phyloP scores from a whole-genome alignment of 2,329 filamentous ascomycete genomes.

The Cryphonectria carpinicola region DNA sequence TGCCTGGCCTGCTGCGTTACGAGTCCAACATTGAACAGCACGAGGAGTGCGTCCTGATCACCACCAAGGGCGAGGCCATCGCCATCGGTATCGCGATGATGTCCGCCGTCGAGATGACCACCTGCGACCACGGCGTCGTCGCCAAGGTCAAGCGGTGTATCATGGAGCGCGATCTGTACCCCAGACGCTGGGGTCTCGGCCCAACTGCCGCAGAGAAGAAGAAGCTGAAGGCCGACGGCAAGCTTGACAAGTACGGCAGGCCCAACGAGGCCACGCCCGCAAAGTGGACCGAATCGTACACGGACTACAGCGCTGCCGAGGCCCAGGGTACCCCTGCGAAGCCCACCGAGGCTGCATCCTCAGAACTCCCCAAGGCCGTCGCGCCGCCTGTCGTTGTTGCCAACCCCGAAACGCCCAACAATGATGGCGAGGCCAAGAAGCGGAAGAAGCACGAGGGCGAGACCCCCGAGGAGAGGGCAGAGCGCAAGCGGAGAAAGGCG shows the following conservation, averaged over 20 bases:
- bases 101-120: slow-evolving; percentile 96
- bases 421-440: slow-evolving; percentile 74
- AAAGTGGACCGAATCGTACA: slow-evolving; percentile 92
- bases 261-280: slow-evolving; percentile 90
- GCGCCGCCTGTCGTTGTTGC: slow-evolving; percentile 38
- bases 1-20: slow-evolving; percentile 92
- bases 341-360: slow-evolving; percentile 48
- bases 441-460: slow-evolving; percentile 81
- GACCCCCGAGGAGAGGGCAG: slow-evolving; percentile 67
- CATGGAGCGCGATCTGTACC: slow-evolving; percentile 99
- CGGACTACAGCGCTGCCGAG: slow-evolving; percentile 74
- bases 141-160: slow-evolving; percentile 99
- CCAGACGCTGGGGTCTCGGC: slow-evolving; percentile 92
- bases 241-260: slow-evolving; percentile 96
- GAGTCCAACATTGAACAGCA: slow-evolving; percentile 89
- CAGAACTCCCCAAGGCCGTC: slow-evolving; percentile 45
- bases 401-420: slow-evolving; percentile 22
- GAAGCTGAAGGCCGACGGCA: slow-evolving; percentile 98
- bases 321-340: slow-evolving; percentile 43
- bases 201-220: slow-evolving; percentile 96
- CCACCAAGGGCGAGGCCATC: slow-evolving; percentile 98
- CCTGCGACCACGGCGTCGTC: slow-evolving; percentile 95
- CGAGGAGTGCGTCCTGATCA: slow-evolving; percentile 97
- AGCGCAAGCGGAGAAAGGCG: slow-evolving; percentile 39
- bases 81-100: slow-evolving; percentile 96